Evolutionary conservation across 768 basidiomycete species (phyloP), one percentile per base, ranked within the genome.

Genomic region (Leucocoprinus sp.): DNA sequence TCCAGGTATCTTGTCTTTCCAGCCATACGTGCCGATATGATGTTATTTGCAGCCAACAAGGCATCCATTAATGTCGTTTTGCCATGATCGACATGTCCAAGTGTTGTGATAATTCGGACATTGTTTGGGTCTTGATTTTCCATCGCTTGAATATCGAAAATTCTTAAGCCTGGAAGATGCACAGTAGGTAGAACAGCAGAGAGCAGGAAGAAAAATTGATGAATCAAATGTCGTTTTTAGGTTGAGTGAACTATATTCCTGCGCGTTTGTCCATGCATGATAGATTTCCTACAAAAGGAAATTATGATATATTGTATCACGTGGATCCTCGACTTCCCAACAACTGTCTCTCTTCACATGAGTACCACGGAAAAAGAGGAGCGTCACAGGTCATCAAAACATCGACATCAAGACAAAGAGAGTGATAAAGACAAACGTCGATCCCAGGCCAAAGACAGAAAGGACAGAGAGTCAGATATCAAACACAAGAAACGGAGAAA

Each of bases 1-100:
- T 99, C 96, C 43, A 98, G 70, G 61, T 95, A 99, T 43, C 96
- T 74, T 63, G 98, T 82, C 61, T 96, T 98, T 8, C 96, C 96
- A 2, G 93, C 95, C 82, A 97, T 87, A 43, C 88, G 70, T 8
- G 82, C 65, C 0, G 95, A 97, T 56, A 99, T 97, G 59, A 99
- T 98, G 57, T 91, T 95, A 67, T 98, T 98, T 17, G 95, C 92
- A 1, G 95, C 93, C 27, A 99, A 79, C 6, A 99, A 76, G 12
- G 86, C 80, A 57, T 99, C 96, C 79, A 96, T 93, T 49, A 91
- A 77, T 0, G 92, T 93, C 2, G 92, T 92, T 65, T 99, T 96
- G 56, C 93, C 93, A 68, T 97, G 93, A 61, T 97, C 92, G 45
- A 92, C 89, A 63, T 92, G 88, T 9, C 89, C 88, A 5, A 91